A percentile compares a stretch with the other conserved stretches of the same genome.
Conservation (phyloP, 2,329 filamentous ascomycete genomes). For the Thyridium curvatum region DNA sequence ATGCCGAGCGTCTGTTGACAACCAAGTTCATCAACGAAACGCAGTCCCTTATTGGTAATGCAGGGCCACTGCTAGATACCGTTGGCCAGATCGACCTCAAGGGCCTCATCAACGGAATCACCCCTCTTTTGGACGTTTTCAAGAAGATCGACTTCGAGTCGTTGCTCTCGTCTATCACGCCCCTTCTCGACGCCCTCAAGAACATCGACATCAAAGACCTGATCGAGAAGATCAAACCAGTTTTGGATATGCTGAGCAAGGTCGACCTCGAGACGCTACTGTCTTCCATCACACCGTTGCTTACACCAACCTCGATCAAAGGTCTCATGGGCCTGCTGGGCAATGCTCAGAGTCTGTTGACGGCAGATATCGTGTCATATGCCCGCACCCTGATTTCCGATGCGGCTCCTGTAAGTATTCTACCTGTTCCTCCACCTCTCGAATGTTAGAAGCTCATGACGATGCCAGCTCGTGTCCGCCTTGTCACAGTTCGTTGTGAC, state of each 20-base stretch:
- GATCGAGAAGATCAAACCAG: conserved; percentile 19
- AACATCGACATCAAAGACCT: conserved; percentile 23
- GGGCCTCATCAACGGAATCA: conserved; percentile 4
- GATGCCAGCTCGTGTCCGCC: too few relatives aligned
- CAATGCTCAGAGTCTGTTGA: conserved; percentile 31
- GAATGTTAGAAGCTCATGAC: too few relatives aligned
- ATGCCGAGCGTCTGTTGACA: conserved; percentile 29
- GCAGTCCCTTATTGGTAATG: conserved; percentile 33
- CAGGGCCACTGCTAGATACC: conserved; percentile 10
- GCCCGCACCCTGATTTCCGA: conserved; percentile 35
- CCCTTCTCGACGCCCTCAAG: conserved; percentile 26
- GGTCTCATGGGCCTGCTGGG: conserved; percentile 26
- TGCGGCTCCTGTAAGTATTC: conserved; percentile 31
- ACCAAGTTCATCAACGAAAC: conserved; percentile 33
- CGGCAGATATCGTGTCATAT: conserved; percentile 30
- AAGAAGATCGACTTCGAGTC: conserved; percentile 6
- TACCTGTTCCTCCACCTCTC: too few relatives aligned
- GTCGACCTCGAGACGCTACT: conserved; percentile 26
- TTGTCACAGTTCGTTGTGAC: too few relatives aligned
- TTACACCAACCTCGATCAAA: conserved; percentile 19
- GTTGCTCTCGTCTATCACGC: conserved; percentile 13
- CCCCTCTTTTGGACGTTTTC: conserved; percentile 5
- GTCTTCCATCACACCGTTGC: conserved; percentile 1
- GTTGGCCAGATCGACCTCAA: conserved; percentile 5
- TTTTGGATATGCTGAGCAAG: conserved; percentile 16